These are phyloP conservation scores for Citrullus colocynthis DNA, from an alignment of 306 rosid genomes.

Conservation along the genomic window DNA sequence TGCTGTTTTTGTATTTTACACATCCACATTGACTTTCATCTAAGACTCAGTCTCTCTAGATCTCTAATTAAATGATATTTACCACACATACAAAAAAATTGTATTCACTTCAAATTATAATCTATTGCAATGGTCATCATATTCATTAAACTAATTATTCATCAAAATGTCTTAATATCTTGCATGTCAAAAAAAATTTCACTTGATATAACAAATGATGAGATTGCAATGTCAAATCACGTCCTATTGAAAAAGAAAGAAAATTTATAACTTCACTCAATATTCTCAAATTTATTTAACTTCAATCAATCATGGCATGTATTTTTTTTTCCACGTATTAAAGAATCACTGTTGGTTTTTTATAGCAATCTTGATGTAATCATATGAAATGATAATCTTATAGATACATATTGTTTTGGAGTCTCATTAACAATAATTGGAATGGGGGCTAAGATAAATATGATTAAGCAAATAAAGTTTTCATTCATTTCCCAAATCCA, in stretches of 20 bases:
- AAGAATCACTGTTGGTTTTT: not conserved
- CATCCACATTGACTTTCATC: no score
- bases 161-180: not conserved
- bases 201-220: not conserved
- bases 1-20: not conserved
- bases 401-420: not conserved
- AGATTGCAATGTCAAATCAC: not conserved
- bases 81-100: no score
- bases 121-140: not conserved
- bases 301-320: not conserved
- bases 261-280: not conserved
- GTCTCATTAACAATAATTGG: not conserved
- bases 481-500: conserved; percentile 2
- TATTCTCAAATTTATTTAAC: not conserved
- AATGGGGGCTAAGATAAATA: not conserved
- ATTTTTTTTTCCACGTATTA: not conserved
- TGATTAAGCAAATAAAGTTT: not conserved
- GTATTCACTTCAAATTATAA: not conserved
- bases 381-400: not conserved
- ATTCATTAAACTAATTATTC: not conserved
- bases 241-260: not conserved
- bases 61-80: not conserved
- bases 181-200: not conserved
- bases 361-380: not conserved
- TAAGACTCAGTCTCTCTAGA: not conserved